A percentile compares a stretch with the other conserved stretches of the same genome.
These are phyloP conservation scores for Aquilaria malaccensis DNA, from an alignment of 345 rosid species.

Conservation along the genomic window DNA sequence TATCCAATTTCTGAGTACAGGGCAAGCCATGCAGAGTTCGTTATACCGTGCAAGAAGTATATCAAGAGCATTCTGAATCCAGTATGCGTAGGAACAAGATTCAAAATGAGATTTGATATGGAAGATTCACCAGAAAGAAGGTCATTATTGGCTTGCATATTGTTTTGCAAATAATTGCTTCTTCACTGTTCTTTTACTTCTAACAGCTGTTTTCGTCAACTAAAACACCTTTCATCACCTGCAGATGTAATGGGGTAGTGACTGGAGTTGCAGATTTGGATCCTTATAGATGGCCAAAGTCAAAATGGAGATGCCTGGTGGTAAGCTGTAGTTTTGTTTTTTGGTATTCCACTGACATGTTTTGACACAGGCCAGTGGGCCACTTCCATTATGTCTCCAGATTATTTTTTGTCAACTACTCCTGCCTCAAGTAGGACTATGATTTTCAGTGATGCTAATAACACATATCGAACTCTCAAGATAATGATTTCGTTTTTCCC, in stretches of 20 bases:
- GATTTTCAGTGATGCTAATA: too few relatives aligned
- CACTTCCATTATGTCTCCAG: too few relatives aligned
- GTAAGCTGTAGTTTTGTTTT: constrained; percentile 24
- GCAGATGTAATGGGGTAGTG: constrained; percentile 72
- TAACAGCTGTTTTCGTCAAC: neutral
- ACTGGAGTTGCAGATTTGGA: constrained; percentile 64
- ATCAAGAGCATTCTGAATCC: constrained; percentile 49
- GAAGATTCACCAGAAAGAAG: constrained; percentile 86
- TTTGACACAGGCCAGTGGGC: too few relatives aligned
- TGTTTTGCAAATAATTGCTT: neutral
- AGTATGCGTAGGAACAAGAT: constrained; percentile 60
- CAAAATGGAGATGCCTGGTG: constrained; percentile 91
- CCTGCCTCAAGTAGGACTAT: too few relatives aligned
- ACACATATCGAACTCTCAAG: too few relatives aligned
- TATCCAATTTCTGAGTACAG: constrained; percentile 35
- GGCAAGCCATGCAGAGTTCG: constrained; percentile 80
- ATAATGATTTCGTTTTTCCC: too few relatives aligned
- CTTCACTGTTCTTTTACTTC: neutral
- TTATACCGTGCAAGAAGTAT: constrained; percentile 67
- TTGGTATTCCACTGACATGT: neutral
- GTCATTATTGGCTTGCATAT: constrained; percentile 21
- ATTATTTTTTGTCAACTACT: too few relatives aligned
- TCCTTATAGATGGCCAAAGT: constrained; percentile 80
- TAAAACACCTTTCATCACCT: constrained; percentile 10
- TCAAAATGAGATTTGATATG: constrained; percentile 73